Evolutionary conservation across 2,329 filamentous ascomycete species (phyloP).

Genomic region (Cytospora leucostoma): DNA sequence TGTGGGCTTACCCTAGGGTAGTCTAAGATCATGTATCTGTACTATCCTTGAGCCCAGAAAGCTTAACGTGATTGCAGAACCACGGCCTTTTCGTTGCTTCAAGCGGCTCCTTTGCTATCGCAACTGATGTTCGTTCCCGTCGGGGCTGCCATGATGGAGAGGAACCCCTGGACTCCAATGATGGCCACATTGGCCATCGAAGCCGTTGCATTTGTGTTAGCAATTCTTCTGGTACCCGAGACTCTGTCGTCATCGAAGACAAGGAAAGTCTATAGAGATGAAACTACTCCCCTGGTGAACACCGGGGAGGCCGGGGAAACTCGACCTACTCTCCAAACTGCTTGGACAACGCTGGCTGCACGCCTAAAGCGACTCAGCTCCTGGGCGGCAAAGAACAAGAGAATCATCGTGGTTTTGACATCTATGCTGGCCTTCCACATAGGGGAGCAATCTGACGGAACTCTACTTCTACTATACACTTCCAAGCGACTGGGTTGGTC

Average conservation of each 20-base stretch:
- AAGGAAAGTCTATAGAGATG: too few species aligned
- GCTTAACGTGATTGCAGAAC: conserved; percentile 14
- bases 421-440: conserved; percentile 6
- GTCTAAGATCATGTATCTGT: too few species aligned
- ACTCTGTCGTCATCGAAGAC: neutral
- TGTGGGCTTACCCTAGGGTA: too few species aligned
- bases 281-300: too few species aligned
- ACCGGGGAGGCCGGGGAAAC: too few species aligned
- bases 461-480: conserved; percentile 27
- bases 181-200: conserved; percentile 3
- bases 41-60: too few species aligned
- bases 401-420: too few species aligned
- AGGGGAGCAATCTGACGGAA: conserved; percentile 13
- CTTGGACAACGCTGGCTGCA: too few species aligned
- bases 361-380: too few species aligned
- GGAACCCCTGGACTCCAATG: conserved; percentile 30
- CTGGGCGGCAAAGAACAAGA: too few species aligned
- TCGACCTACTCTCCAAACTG: too few species aligned
- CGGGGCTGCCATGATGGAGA: conserved; percentile 23
- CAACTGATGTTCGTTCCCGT: conserved; percentile 28
- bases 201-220: conserved; percentile 6
- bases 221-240: conserved; percentile 18
- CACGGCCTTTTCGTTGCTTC: conserved; percentile 28
- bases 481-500: conserved; percentile 28
- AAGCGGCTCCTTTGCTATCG: conserved; percentile 19